Conservation (phyloP, 768 basidiomycete species). For the Serpula lacrymans region DNA sequence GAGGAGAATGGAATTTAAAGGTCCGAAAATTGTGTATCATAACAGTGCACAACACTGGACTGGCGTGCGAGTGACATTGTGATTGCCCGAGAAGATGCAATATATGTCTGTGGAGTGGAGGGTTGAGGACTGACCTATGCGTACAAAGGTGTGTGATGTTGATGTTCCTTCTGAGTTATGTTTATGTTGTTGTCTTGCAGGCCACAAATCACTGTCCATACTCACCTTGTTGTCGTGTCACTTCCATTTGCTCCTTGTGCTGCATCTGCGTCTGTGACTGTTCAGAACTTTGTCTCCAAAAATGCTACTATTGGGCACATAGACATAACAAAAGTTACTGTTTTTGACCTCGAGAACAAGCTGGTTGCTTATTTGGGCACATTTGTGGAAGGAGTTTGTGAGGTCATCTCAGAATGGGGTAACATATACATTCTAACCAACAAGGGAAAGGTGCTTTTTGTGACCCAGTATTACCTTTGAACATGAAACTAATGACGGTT, state of each 20-base stretch:
- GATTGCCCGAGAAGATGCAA: conserved; percentile 87
- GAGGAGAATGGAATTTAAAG: too few relatives aligned
- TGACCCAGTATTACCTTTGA: not conserved
- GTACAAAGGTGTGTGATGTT: conserved; percentile 73
- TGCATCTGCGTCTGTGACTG: conserved; percentile 66
- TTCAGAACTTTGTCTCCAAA: conserved; percentile 67
- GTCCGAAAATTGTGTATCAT: too few relatives aligned
- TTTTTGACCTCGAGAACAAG: conserved; percentile 92
- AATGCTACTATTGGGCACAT: conserved; percentile 37
- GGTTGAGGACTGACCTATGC: conserved; percentile 84
- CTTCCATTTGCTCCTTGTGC: conserved; percentile 69
- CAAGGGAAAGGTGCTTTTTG: conserved; percentile 63
- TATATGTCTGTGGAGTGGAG: conserved; percentile 80
- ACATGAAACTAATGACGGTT: not conserved
- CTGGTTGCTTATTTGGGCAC: conserved; percentile 80
- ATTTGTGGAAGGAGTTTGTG: conserved; percentile 79
- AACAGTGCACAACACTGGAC: conserved; percentile 82
- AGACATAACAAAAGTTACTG: conserved; percentile 75
- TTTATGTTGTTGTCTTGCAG: too few relatives aligned
- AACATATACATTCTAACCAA: conserved; percentile 75
- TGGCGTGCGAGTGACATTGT: conserved; percentile 70
- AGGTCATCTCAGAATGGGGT: conserved; percentile 80
- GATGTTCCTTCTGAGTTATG: not conserved
- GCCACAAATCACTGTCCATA: conserved; percentile 66
- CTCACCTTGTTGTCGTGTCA: conserved; percentile 77